phyloP scores from a whole-genome alignment of 208 protist genomes.

The Trypanosoma melophagium region DNA sequence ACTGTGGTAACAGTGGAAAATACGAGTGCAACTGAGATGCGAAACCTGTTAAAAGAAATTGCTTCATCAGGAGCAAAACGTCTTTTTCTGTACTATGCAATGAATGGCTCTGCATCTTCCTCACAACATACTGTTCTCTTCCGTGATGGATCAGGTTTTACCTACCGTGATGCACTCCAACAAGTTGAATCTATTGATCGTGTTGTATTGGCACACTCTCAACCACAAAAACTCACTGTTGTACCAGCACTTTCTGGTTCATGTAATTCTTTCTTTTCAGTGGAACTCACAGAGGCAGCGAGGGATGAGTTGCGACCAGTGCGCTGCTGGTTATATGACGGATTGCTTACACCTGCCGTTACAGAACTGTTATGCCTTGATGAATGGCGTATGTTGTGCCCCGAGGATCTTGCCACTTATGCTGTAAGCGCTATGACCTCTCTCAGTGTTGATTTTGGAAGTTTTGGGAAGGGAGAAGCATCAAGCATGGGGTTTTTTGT shows the following conservation, averaged over 20 bases:
- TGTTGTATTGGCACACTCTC: constrained; percentile 39
- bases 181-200: constrained; percentile 20
- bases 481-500: constrained; percentile 43
- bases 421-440: constrained; percentile 29
- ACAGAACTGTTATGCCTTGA: constrained; percentile 39
- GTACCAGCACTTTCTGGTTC: constrained; percentile 12
- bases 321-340: constrained; percentile 49
- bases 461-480: constrained; percentile 24
- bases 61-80: constrained; percentile 12
- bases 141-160: constrained; percentile 31
- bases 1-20: constrained; percentile 18
- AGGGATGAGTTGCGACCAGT: constrained; percentile 13
- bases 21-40: constrained; percentile 14
- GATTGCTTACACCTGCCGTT: constrained; percentile 40
- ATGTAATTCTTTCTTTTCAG: constrained; percentile 23
- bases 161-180: constrained; percentile 21
- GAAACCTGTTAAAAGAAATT: constrained; percentile 5
- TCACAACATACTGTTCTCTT: constrained; percentile 27
- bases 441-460: constrained; percentile 31
- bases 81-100: constrained; percentile 40
- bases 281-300: constrained; percentile 31
- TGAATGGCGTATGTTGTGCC: constrained; percentile 34
- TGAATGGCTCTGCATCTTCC: background rate
- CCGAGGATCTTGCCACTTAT: constrained; percentile 45
- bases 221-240: constrained; percentile 26